Base-by-base conservation (phyloP, 1,139 yeast species). In the Nematodospora anomalae region DNA sequence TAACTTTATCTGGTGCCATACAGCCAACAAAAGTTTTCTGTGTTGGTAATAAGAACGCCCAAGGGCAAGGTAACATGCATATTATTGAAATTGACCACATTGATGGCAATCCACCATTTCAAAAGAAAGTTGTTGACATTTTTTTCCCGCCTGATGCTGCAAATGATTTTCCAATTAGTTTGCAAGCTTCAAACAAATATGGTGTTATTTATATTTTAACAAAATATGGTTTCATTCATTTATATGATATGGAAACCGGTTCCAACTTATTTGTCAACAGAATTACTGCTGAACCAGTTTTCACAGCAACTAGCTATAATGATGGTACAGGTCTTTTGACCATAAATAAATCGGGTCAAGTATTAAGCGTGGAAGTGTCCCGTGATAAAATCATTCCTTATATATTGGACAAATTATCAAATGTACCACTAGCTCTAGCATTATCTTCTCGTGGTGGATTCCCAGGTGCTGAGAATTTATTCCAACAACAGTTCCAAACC, bases 121-220 rank as follows among this genome's bases (percentile, higher is more conserved):
- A 79, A 44, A 94, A 94, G 75, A 89, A 89, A 64, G 79, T 85
- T 26, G 95, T 88, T 31, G 97, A 92, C 55, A 82, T 94, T 44
- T 92, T 86, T 65, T 90, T 92, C 78, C 98, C 98, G 28, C 92
- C 95, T 26, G 98, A 94, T 67, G 96, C 96, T 29, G 75, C 87
- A 32, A 87, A 85, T 59, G 99, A 94, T 66, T 94, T 94, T 81
- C 99, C 99, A 40, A 90, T 94, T 48, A 79, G 96, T 39, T 80
- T 90, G 45, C 95, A 89, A 60, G 81, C 92, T 32, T 83, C 96
- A 24, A 76, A 85, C 65, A 76, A 79, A 57, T 92, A 82, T 54
- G 97, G 97, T 50, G 78, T 94, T 45, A 73, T 86, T 45, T 94
- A 89, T 62, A 76, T 94, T 49, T 76, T 92, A 57, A 94, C 98